A percentile compares a stretch with the other conserved stretches of the same genome.
Conservation (phyloP, 2,329 filamentous ascomycete species). For the Hypoxylon sp. region DNA sequence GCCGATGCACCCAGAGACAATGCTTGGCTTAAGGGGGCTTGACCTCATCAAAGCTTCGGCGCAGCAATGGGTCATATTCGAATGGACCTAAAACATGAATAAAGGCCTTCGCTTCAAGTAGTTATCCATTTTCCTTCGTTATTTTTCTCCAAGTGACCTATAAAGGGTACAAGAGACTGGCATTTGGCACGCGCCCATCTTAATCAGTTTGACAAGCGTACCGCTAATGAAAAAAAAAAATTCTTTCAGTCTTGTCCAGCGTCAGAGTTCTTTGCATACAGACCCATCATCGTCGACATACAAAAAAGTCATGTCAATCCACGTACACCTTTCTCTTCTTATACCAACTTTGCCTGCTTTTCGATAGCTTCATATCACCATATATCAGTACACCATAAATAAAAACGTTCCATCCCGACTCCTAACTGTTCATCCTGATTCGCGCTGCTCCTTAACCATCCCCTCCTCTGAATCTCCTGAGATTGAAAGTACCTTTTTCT, state of each 20-base stretch:
- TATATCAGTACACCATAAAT: background rate
- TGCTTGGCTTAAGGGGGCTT: background rate
- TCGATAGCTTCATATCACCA: background rate
- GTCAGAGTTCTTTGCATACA: background rate
- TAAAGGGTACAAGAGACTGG: too few relatives aligned
- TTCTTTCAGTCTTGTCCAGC: background rate
- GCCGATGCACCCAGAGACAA: background rate
- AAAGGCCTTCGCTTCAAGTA: background rate
- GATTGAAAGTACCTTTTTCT: background rate
- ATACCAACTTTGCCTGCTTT: background rate
- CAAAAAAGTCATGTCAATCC: background rate
- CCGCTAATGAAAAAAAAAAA: background rate
- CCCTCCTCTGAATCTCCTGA: background rate
- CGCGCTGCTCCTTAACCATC: background rate
- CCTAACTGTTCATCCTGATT: background rate
- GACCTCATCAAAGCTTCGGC: background rate
- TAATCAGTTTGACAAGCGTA: too few relatives aligned
- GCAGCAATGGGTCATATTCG: background rate
- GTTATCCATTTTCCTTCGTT: background rate
- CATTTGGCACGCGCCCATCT: too few relatives aligned
- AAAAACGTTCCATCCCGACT: background rate
- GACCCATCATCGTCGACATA: background rate
- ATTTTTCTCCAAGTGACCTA: too few relatives aligned
- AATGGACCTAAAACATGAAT: background rate
- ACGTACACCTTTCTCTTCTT: background rate